Evolutionary conservation across 139 green algal genomes (phyloP), one percentile per base, ranked within the genome.

Genomic region (Micractinium sp.): DNA sequence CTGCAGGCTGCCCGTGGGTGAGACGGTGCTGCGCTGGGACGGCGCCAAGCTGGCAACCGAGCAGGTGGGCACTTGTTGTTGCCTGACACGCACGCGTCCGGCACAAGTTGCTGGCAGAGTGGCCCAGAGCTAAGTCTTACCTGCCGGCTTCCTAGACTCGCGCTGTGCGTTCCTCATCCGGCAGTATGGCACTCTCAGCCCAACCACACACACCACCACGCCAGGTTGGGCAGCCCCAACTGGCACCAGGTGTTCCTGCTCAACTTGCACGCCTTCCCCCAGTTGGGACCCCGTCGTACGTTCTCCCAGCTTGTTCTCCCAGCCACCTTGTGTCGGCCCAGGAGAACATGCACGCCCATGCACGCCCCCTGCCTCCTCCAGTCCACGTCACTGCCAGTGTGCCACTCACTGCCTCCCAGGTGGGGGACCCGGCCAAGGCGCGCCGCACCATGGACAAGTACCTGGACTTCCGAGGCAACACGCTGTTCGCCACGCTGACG

Each of bases 381-480:
- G 63, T 2, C 63, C 63, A 71, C 20, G 22, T 71, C 63, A 5
- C 31, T 56, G 71, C 22, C 67, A 31, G 79, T 41, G n/a, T 76
- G 15, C 25, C n/a, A 29, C 22, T 67, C 76, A 56, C 86, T 67
- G 77, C 33, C 35, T 1, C 35, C 13, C 33, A 31, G 31, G 7
- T 35, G 25, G 9, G 33, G 5, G 33, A 47, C 74, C 33, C 23
- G 14, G 74, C 13, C 74, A 80, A 88, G 88, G 81, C 69, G 16
- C 81, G 88, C 27, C 39, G 38, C 39, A 41, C 53, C 67, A 39
- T 93, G 75, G 91, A 93, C 38, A 56, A 85, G 25, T 73, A 39
- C 27, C 66, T 93, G n/a, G 87, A 93, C 78, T 93, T 91, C 19
- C 74, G 85, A 7, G 91, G 91, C 75, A 93, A 93, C 81, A 61